A percentile compares a stretch with the other conserved stretches of the same genome.
phyloP scores from a whole-genome alignment of 2,329 filamentous ascomycete genomes.

The Fusarium mexicanum region DNA sequence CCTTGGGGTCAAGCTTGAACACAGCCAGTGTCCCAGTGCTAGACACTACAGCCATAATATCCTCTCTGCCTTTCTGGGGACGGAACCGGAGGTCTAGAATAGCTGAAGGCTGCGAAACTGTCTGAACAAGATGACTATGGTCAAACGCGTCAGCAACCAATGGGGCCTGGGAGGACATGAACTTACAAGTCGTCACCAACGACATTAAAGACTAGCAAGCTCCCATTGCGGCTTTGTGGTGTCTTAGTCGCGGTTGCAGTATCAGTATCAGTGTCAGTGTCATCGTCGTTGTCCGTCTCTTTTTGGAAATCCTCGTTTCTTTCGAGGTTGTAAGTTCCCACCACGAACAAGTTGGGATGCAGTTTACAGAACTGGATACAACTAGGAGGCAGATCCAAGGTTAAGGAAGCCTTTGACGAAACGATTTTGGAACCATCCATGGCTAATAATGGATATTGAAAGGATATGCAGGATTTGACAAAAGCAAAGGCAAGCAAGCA shows the following conservation, averaged over 20 bases:
- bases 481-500: background rate
- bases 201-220: conserved; percentile 73
- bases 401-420: conserved; percentile 58
- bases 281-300: conserved; percentile 35
- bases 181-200: conserved; percentile 65
- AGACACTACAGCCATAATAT: conserved; percentile 77
- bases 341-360: conserved; percentile 72
- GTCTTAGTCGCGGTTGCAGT: conserved; percentile 43
- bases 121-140: conserved; percentile 65
- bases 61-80: conserved; percentile 53
- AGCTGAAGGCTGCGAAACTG: conserved; percentile 72
- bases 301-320: conserved; percentile 51
- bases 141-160: conserved; percentile 15
- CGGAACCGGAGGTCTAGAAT: conserved; percentile 89
- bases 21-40: conserved; percentile 78
- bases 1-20: conserved; percentile 62
- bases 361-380: conserved; percentile 79
- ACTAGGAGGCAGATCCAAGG: conserved; percentile 75
- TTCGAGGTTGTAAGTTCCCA: conserved; percentile 86
- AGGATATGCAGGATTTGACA: conserved; percentile 8
- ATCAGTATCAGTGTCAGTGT: conserved; percentile 25
- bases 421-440: conserved; percentile 45
- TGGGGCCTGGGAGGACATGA: background rate
- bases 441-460: background rate
- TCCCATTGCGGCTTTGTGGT: conserved; percentile 75